Evolutionary conservation across 305 asterid genomes (phyloP).

Genomic region (Fraxinus floribunda): DNA sequence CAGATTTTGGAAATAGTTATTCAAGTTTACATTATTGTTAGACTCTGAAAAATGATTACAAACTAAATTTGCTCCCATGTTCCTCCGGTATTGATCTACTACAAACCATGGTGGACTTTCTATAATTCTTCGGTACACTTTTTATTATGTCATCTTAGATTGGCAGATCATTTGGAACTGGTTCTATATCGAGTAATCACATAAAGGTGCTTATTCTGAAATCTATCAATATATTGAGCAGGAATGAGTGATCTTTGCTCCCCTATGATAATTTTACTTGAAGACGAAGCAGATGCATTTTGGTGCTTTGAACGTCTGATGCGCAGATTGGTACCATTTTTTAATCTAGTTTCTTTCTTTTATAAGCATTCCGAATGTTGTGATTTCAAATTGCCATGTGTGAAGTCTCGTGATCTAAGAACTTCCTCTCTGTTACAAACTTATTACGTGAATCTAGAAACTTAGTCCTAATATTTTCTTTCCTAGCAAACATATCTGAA

Average conservation of each 20-base stretch:
- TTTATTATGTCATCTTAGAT: conserved; percentile 4
- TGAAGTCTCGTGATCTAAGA: conserved; percentile 8
- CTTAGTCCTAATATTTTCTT: neutral
- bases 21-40: neutral
- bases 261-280: conserved; percentile 89
- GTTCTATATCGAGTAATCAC: conserved; percentile 8
- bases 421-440: conserved; percentile 14
- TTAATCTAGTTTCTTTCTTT: conserved; percentile 1
- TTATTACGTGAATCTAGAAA: conserved; percentile 3
- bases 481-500: neutral
- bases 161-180: neutral
- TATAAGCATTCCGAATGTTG: conserved; percentile 23
- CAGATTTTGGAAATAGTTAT: neutral
- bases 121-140: conserved; percentile 5
- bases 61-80: conserved; percentile 1
- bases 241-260: conserved; percentile 99
- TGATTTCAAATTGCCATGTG: neutral
- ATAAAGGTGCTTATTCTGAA: conserved; percentile 22
- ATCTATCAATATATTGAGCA: conserved; percentile 37
- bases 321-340: conserved; percentile 70
- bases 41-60: neutral
- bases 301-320: conserved; percentile 96
- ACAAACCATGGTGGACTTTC: conserved; percentile 3
- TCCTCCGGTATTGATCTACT: conserved; percentile 13
- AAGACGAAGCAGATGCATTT: conserved; percentile 89